Base-by-base conservation (phyloP, 2,329 filamentous ascomycete species). In the Ampelomyces quisqualis region DNA sequence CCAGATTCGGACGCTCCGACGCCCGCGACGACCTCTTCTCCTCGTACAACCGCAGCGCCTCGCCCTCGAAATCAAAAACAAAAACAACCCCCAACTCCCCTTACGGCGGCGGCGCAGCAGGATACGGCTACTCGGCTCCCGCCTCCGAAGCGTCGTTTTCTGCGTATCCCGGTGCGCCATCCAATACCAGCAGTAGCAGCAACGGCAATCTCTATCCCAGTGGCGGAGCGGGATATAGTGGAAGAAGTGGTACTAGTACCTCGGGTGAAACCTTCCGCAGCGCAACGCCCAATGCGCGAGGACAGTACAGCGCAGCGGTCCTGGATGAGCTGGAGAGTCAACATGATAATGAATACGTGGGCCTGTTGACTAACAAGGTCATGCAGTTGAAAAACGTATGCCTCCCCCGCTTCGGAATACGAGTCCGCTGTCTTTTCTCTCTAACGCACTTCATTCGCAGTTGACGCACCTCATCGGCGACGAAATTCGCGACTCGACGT, bases 291-390 rank as follows among this genome's bases (percentile, higher is more conserved):
- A 73, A 75, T 57, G 64, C 64, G 8, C 88, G 85, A 64, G 91
- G 91, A 10, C 90, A 96, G 68, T 97, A 97, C 69, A 91, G 86
- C 64, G 86, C 94, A 60, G 87, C 90, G 14, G 89, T 95, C 33
- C 78, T 98, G 38, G 89, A 88, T 65, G 90, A 95, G 72, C 78
- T 98, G 46, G 93, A 98, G 74, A 91, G 87, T 62, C 93, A 98
- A 73, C 97, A 97, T 65, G 90, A 96, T 20, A 34, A 40, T 57
- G 77, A 82, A 43, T 85, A 96, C 59, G 84, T 96, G 8, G 86
- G 89, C 47, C 89, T 90, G n/a, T 90, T 96, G 62, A 79, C 88
- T 54, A 86, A 86, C 53, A 96, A 95, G 71, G 91, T 97, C 46
- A 83, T 79, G 73, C 82, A 90, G 74, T 67, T 97, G 58, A 97